Percentiles rank a stretch among this genome's conserved stretches.
Conservation (phyloP, 179 eudicot genomes). For the Heliamphora pulchella region DNA sequence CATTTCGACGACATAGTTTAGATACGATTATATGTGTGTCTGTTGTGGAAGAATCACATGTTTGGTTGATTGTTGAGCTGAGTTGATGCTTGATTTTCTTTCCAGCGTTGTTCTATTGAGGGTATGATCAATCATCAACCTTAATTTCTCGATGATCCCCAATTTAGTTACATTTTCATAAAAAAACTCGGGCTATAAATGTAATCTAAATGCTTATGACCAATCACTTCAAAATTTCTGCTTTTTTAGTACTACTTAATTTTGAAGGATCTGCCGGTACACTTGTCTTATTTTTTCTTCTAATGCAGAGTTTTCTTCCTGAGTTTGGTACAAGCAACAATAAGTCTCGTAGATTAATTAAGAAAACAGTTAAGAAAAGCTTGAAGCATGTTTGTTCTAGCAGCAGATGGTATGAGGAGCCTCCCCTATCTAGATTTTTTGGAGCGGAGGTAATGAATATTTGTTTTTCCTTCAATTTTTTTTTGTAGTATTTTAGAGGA, state of each 20-base stretch:
- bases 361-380: constrained; percentile 25
- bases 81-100: neutral
- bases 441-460: constrained; percentile 31
- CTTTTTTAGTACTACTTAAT: neutral
- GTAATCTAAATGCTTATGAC: neutral
- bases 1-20: neutral
- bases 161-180: constrained; percentile 4
- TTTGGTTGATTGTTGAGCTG: neutral
- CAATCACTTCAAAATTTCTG: neutral
- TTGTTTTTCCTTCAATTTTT: neutral
- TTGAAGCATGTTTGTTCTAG: constrained; percentile 22
- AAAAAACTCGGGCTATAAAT: neutral
- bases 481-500: neutral
- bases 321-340: constrained; percentile 26
- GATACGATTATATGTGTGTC: neutral
- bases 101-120: neutral
- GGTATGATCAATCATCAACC: neutral
- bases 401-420: constrained; percentile 23
- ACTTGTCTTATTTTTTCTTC: neutral
- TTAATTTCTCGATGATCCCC: neutral
- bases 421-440: constrained; percentile 14
- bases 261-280: neutral
- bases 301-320: constrained; percentile 37
- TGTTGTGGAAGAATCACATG: neutral
- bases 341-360: constrained; percentile 25